phyloP scores from a whole-genome alignment of 305 asterid species.

The Fraxinus sp. region DNA sequence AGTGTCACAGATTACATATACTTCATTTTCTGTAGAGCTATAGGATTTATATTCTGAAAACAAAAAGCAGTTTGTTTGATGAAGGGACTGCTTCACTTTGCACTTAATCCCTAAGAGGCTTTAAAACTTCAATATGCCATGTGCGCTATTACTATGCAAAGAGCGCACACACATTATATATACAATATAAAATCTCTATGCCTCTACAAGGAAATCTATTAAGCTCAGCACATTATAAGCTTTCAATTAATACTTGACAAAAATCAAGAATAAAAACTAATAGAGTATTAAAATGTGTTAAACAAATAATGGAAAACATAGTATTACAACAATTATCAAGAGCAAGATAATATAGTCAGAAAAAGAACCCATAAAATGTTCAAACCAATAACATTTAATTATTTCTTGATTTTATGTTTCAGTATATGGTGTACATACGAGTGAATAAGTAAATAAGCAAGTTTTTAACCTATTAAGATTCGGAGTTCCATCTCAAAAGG shows the following conservation, averaged over 20 bases:
- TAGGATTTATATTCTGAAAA: not conserved
- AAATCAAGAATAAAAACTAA: not conserved
- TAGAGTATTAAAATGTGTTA: not conserved
- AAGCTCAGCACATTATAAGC: not conserved
- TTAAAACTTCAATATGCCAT: not conserved
- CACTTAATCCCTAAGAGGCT: not conserved
- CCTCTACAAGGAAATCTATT: not conserved
- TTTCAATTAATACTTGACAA: not conserved
- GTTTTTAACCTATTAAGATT: not conserved
- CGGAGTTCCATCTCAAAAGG: no score
- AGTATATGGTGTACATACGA: not conserved
- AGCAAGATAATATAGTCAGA: not conserved
- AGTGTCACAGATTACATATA: not conserved
- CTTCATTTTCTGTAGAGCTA: not conserved
- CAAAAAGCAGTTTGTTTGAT: not conserved
- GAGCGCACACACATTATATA: not conserved
- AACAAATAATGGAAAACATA: not conserved
- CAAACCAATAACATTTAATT: not conserved
- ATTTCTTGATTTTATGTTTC: not conserved
- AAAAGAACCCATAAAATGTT: not conserved
- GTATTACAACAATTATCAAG: not conserved
- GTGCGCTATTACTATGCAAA: not conserved
- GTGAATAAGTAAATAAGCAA: no score
- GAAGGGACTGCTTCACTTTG: not conserved
- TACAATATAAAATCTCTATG: not conserved